Percentiles rank a stretch among this genome's conserved stretches.
Conservation (phyloP, 805 yeast genomes). For the Suhomyces faveliae region DNA sequence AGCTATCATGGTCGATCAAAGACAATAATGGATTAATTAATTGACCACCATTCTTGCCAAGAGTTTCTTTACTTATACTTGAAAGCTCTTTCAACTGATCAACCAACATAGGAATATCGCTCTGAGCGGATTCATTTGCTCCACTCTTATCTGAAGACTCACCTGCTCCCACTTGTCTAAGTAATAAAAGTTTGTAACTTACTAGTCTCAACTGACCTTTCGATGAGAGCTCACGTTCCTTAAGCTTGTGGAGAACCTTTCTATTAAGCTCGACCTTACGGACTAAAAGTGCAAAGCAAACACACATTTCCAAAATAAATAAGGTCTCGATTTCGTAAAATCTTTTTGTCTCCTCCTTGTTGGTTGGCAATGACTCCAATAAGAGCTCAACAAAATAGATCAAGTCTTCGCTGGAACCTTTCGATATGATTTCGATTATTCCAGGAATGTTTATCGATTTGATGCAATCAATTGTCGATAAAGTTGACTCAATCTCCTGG, state of each 20-base stretch:
- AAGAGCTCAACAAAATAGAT: constrained; percentile 27
- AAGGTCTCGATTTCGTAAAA: constrained; percentile 47
- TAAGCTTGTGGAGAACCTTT: constrained; percentile 14
- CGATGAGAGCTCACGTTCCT: constrained; percentile 22
- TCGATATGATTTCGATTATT: constrained; percentile 53
- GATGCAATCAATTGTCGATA: constrained; percentile 80
- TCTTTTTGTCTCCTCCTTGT: constrained; percentile 30
- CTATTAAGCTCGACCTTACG: constrained; percentile 24
- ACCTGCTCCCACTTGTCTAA: constrained; percentile 26
- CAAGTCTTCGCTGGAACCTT: constrained; percentile 34
- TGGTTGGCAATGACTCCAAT: constrained; percentile 27
- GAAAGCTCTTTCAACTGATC: constrained; percentile 16
- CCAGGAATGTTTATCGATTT: constrained; percentile 61
- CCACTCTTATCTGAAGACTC: neutral
- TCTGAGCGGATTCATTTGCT: neutral
- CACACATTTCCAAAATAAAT: constrained; percentile 47
- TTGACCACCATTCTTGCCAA: constrained; percentile 44
- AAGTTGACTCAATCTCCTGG: constrained; percentile 84
- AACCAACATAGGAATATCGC: neutral
- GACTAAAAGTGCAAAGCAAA: constrained; percentile 34
- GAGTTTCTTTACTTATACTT: constrained; percentile 41
- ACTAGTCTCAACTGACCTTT: constrained; percentile 42
- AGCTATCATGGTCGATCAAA: constrained; percentile 43
- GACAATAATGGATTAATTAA: constrained; percentile 50
- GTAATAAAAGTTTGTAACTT: constrained; percentile 51